Percentiles rank a stretch among this genome's conserved stretches.
Conservation (phyloP, 2,329 filamentous ascomycete species). For the Aspergillus alliaceus region DNA sequence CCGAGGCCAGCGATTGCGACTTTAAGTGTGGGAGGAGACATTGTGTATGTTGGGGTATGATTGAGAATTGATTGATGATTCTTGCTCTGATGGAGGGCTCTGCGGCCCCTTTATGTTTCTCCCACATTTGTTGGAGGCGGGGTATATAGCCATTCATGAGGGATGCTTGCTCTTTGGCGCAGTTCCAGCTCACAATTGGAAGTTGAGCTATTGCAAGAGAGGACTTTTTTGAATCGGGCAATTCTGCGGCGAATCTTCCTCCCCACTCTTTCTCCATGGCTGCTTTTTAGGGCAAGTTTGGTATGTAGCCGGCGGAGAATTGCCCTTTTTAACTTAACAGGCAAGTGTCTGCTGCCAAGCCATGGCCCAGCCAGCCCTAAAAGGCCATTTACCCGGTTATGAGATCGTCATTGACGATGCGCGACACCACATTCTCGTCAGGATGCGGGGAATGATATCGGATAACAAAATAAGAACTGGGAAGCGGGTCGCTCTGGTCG, state of each 20-base stretch:
- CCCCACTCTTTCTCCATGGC: accelerated
- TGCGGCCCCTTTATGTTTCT: neutral
- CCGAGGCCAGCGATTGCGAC: constrained; percentile 46
- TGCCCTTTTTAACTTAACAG: accelerated
- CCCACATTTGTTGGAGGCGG: neutral
- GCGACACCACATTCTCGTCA: neutral
- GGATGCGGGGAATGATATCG: neutral
- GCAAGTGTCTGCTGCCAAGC: neutral
- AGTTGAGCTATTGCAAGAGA: too few relatives aligned
- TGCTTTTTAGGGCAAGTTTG: accelerated
- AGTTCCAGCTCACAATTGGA: neutral
- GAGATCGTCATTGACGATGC: neutral
- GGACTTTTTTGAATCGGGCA: neutral
- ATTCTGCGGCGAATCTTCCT: neutral
- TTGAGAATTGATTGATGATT: neutral
- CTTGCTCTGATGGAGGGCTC: neutral
- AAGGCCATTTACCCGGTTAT: neutral
- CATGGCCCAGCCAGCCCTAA: neutral
- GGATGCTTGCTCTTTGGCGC: neutral
- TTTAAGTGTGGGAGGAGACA: constrained; percentile 24
- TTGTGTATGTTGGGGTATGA: neutral
- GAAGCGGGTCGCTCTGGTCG: neutral
- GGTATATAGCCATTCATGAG: neutral
- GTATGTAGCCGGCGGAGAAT: accelerated
- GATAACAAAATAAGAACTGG: neutral